Base-by-base conservation (phyloP, 2,329 filamentous ascomycete species). In the Capronia epimyces region DNA sequence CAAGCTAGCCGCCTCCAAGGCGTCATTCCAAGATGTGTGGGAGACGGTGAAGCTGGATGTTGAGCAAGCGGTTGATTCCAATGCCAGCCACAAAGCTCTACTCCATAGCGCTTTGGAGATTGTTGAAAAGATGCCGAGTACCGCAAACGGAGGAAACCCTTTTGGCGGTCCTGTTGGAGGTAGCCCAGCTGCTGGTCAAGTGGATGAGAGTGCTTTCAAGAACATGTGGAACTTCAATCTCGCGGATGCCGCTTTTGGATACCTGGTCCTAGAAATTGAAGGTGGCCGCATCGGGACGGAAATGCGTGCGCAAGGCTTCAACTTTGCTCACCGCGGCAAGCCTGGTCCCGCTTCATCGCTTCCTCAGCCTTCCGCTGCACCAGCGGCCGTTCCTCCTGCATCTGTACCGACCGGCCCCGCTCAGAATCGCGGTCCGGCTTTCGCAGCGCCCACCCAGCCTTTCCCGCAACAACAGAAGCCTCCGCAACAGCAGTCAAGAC, bases 141-240 rank as follows among this genome's bases (percentile, higher is more conserved):
- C 89, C 29, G 93, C 93, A 31, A 94, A 91, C 55, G 93, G 93
- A 49, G 93, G 93, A 18, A 97, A 97, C 67, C 93, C 93, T 4
- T 98, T 98, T 65, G 93, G 93, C 39, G 91, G 91, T 12, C 87
- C 88, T 24, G 81, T 84, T 46, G 81, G 83, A 43, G 86, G 85
- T 32, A 83, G 77, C 34, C 74, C 73, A 60, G 75, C 82, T 44
- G 84, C 88, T 44, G 93, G 93, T 25, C 87, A 95, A 65, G 89
- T 98, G 15, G 93, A 98, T 58, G 93, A 98, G 75, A 96, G 90
- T 64, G 93, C 93, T 1, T 98, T 98, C 80, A 98, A 98, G 77
- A 98, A 98, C 69, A 97, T 97, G 93, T 98, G 93, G 93, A 98
- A 98, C 71, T 98, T 98, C 74, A 60, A 60, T n/a, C 52, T 98